phyloP scores from a whole-genome alignment of 257 asterid genomes.

The Ballota nigra region DNA sequence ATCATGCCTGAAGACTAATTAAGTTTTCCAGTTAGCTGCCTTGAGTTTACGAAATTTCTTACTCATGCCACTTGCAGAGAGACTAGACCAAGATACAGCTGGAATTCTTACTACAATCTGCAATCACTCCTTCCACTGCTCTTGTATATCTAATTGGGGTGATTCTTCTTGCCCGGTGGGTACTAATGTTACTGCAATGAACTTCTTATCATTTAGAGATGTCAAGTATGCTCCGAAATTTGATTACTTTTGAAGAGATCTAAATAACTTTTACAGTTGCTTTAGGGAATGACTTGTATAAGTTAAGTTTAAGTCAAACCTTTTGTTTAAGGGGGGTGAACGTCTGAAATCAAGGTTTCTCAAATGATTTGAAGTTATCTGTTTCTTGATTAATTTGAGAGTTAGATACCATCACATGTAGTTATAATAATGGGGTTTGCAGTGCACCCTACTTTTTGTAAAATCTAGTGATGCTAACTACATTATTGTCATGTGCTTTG shows the following conservation, averaged over 20 bases:
- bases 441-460: not conserved
- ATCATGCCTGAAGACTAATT: not conserved
- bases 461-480: constrained; percentile 14
- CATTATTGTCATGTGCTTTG: not conserved
- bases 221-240: not conserved
- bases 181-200: constrained; percentile 21
- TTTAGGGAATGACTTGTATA: constrained; percentile 2
- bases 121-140: constrained; percentile 98
- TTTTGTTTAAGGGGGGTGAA: not conserved
- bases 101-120: constrained; percentile 94
- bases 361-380: not conserved
- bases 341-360: not conserved
- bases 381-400: constrained; percentile 3
- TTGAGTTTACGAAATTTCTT: constrained; percentile 22
- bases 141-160: constrained; percentile 96
- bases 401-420: not conserved
- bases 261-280: not conserved
- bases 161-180: constrained; percentile 99
- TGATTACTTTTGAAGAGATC: not conserved
- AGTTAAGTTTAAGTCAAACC: not conserved
- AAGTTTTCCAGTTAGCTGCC: constrained; percentile 12
- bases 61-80: constrained; percentile 54
- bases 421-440: not conserved
- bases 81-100: constrained; percentile 80
- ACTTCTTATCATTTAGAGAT: constrained; percentile 1